A percentile compares a stretch with the other conserved stretches of the same genome.
Conservation (phyloP, 2,329 filamentous ascomycete species). For the Colletotrichum somersetense region DNA sequence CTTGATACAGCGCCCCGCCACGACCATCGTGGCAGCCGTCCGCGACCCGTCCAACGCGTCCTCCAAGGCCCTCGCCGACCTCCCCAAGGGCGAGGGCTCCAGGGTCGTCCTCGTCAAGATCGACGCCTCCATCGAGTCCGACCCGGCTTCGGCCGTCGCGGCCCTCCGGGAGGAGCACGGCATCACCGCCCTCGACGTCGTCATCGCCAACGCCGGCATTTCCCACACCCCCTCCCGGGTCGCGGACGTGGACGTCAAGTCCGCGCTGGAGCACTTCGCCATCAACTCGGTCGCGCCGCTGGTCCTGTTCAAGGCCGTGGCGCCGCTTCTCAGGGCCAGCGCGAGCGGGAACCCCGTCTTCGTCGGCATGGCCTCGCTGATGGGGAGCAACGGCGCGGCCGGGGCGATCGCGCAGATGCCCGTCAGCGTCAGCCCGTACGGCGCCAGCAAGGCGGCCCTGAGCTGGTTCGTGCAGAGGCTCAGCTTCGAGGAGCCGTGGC, state of each 20-base stretch:
- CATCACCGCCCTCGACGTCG: conserved; percentile 60
- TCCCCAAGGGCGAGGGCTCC: conserved; percentile 53
- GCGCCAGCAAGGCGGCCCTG: conserved; percentile 43
- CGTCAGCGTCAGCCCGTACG: conserved; percentile 36
- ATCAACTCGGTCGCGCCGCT: conserved; percentile 51
- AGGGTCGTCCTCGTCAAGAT: conserved; percentile 57
- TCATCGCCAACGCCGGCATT: conserved; percentile 67
- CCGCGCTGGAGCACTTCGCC: conserved; percentile 51
- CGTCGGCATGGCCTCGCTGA: conserved; percentile 44
- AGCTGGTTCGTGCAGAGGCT: conserved; percentile 43
- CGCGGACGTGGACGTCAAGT: conserved; percentile 47
- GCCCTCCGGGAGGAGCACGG: conserved; percentile 47
- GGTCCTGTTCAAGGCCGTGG: conserved; percentile 44
- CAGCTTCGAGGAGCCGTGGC: conserved; percentile 46
- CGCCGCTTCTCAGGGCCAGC: conserved; percentile 46
- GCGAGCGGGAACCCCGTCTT: conserved; percentile 44
- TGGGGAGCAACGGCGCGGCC: conserved; percentile 44
- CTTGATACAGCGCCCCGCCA: conserved; percentile 28
- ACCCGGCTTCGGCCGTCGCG: conserved; percentile 50
- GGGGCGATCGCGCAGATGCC: background rate
- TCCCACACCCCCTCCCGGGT: conserved; percentile 16
- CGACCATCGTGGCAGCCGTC: conserved; percentile 56
- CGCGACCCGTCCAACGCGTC: conserved; percentile 49
- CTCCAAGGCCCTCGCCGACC: conserved; percentile 49
- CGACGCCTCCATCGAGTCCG: conserved; percentile 52